These are phyloP conservation scores for Cyberlindnera mississippiensis DNA, from an alignment of 805 yeast species.

Conservation along the genomic window DNA sequence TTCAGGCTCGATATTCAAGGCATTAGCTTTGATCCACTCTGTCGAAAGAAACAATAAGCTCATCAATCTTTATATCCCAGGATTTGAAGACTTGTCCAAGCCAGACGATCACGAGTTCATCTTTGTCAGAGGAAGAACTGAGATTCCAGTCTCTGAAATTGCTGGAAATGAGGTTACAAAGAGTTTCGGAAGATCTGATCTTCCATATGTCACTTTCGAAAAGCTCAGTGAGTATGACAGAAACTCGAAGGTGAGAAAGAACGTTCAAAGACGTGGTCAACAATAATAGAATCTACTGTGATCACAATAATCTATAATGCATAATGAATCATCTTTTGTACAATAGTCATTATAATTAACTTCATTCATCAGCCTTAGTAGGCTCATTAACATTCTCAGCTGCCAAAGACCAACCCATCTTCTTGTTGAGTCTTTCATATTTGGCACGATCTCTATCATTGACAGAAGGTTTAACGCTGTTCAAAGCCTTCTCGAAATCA, in stretches of 20 bases:
- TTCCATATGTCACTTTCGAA: constrained; percentile 45
- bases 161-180: constrained; percentile 23
- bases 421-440: constrained; percentile 69
- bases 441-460: constrained; percentile 76
- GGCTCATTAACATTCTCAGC: constrained; percentile 24
- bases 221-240: constrained; percentile 44
- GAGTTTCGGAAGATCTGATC: constrained; percentile 18
- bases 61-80: constrained; percentile 58
- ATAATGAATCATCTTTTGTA: background rate
- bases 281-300: constrained; percentile 8
- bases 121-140: constrained; percentile 59
- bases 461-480: constrained; percentile 82
- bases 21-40: constrained; percentile 66
- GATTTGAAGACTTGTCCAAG: constrained; percentile 16
- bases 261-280: constrained; percentile 45
- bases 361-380: constrained; percentile 12
- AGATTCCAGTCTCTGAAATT: constrained; percentile 57
- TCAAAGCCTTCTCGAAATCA: constrained; percentile 72
- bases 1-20: constrained; percentile 33
- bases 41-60: constrained; percentile 37
- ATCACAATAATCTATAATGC: constrained; percentile 6
- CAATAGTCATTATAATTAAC: background rate
- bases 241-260: constrained; percentile 55
- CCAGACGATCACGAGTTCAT: constrained; percentile 30
- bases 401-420: constrained; percentile 67